Conservation (phyloP, 2,329 filamentous ascomycete genomes). For the Orbilia quercus region DNA sequence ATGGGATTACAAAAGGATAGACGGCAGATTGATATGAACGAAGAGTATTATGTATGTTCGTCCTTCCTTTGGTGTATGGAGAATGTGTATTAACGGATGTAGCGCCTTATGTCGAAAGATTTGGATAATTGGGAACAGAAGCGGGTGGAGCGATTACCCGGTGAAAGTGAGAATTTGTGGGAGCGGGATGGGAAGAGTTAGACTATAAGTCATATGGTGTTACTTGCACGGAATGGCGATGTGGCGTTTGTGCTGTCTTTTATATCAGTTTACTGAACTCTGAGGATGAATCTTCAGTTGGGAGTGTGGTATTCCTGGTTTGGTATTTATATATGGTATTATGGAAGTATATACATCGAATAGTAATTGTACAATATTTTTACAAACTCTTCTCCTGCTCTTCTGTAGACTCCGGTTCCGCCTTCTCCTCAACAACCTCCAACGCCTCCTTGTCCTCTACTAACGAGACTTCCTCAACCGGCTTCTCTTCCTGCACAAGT, state of each 20-base stretch:
- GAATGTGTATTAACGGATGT: conserved; percentile 35
- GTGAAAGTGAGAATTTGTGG: conserved; percentile 75
- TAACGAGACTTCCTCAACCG: background rate
- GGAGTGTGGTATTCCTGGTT: too few relatives aligned
- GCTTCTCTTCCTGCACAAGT: background rate
- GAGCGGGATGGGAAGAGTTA: conserved; percentile 14
- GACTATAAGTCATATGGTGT: background rate
- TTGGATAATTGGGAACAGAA: conserved; percentile 97
- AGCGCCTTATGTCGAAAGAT: conserved; percentile 87
- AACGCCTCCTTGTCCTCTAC: too few relatives aligned
- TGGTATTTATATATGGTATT: too few relatives aligned
- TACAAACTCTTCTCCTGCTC: background rate
- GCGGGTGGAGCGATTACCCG: conserved; percentile 86
- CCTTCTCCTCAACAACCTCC: too few relatives aligned
- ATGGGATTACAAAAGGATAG: conserved; percentile 78
- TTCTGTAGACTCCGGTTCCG: background rate
- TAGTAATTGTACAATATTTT: too few relatives aligned
- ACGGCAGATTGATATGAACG: conserved; percentile 80
- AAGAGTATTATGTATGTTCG: conserved; percentile 82
- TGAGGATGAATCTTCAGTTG: too few relatives aligned
- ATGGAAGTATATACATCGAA: too few relatives aligned
- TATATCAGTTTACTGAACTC: too few relatives aligned
- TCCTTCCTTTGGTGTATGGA: background rate
- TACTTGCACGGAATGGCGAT: background rate
- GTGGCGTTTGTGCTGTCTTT: too few relatives aligned